These are phyloP conservation scores for Eucalyptus sp. DNA, from an alignment of 345 rosid species.

Conservation along the genomic window DNA sequence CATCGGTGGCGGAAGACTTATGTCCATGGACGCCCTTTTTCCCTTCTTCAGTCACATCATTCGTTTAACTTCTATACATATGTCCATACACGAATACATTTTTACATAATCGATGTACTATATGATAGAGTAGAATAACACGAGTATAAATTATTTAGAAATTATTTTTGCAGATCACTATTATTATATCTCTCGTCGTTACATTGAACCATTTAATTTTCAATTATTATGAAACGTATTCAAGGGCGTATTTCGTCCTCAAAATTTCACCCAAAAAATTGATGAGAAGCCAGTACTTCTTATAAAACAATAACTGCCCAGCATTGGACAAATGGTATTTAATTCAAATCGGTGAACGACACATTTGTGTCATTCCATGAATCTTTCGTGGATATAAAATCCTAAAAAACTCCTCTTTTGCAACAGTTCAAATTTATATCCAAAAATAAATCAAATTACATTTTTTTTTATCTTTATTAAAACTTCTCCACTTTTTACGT, in stretches of 20 bases:
- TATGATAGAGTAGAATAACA: too few species aligned
- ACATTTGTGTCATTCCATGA: background rate
- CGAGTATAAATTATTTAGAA: too few species aligned
- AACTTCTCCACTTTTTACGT: background rate
- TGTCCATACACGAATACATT: too few species aligned
- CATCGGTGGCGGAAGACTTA: too few species aligned
- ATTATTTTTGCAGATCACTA: background rate
- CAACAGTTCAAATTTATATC: background rate
- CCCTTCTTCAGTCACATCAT: too few species aligned
- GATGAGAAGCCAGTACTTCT: background rate
- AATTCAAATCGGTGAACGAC: background rate
- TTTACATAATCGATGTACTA: too few species aligned
- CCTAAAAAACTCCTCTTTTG: background rate
- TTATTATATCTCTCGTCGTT: background rate
- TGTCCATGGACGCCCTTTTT: too few species aligned
- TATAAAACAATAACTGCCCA: background rate
- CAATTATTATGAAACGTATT: background rate
- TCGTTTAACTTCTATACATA: too few species aligned
- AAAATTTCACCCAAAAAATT: background rate
- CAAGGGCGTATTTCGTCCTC: background rate
- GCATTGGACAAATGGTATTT: background rate
- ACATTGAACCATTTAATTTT: background rate
- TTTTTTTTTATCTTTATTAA: background rate
- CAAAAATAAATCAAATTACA: background rate
- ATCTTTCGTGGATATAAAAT: background rate